Conservation (phyloP, 2,329 filamentous ascomycete species). For the Colletotrichum sp. region DNA sequence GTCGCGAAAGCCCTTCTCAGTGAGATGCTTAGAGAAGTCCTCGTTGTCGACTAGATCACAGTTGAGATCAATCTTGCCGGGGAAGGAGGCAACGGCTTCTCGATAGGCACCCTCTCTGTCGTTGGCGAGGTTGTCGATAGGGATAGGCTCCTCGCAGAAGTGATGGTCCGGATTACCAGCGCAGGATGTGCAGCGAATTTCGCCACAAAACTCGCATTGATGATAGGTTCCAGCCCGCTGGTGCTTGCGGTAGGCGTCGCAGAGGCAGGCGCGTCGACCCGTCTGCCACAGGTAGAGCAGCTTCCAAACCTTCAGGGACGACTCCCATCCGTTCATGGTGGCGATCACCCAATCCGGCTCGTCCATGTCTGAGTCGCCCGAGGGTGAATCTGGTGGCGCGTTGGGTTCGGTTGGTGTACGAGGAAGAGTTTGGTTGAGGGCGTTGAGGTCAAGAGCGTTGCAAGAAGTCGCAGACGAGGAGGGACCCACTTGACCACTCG, state of each 20-base stretch:
- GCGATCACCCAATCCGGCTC: neutral
- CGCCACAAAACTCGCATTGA: constrained; percentile 36
- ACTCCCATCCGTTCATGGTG: neutral
- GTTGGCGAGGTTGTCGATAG: neutral
- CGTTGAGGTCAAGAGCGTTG: neutral
- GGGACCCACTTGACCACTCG: neutral
- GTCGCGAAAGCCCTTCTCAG: neutral
- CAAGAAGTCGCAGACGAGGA: neutral
- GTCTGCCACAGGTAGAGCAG: constrained; percentile 18
- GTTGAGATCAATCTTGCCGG: neutral
- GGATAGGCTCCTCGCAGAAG: constrained; percentile 19
- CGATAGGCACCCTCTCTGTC: neutral
- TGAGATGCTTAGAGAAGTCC: neutral
- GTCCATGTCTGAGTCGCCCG: neutral
- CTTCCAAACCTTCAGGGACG: neutral
- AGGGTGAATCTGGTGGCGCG: neutral
- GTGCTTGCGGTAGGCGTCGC: constrained; percentile 35
- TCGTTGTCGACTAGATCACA: neutral
- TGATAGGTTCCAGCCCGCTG: constrained; percentile 26
- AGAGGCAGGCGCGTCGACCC: constrained; percentile 38
- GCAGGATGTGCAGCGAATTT: constrained; percentile 42
- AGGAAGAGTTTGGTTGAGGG: neutral
- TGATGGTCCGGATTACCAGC: constrained; percentile 43
- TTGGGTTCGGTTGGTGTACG: neutral
- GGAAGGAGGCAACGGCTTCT: neutral